Percentiles rank a stretch among this genome's conserved stretches.
Evolutionary conservation across 106 monocot species (phyloP).

Genomic region (Allium fistulosum): DNA sequence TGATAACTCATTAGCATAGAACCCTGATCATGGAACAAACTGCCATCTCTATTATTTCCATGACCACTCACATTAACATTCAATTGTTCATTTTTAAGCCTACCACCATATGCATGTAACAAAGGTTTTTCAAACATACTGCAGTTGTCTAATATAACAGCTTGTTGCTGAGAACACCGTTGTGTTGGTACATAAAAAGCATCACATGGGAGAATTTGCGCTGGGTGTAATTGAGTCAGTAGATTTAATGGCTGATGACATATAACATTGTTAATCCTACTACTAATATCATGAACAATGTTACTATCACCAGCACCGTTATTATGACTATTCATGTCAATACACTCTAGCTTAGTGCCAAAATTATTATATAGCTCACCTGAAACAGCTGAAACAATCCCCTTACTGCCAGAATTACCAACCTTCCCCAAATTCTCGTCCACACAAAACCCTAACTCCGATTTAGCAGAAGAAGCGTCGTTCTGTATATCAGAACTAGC

Average conservation of each 20-base stretch:
- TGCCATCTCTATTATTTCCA: too few relatives aligned
- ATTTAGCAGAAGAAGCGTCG: background rate
- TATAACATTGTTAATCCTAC: background rate
- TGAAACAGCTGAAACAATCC: background rate
- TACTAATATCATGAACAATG: constrained; percentile 36
- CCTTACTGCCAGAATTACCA: constrained; percentile 10
- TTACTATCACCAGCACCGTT: constrained; percentile 81
- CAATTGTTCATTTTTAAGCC: constrained; percentile 18
- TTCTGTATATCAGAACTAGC: constrained; percentile 17
- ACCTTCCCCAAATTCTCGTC: constrained; percentile 11
- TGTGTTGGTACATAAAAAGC: constrained; percentile 10
- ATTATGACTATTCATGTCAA: constrained; percentile 15
- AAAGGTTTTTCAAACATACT: constrained; percentile 35
- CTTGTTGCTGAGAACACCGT: background rate
- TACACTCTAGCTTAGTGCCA: constrained; percentile 21
- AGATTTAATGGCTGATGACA: constrained; percentile 32
- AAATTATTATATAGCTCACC: constrained; percentile 40
- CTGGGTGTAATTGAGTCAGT: constrained; percentile 42
- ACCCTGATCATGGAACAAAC: background rate
- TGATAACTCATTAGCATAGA: constrained; percentile 22
- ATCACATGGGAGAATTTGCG: constrained; percentile 48
- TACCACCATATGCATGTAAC: constrained; percentile 53
- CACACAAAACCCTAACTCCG: background rate
- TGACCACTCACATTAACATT: background rate
- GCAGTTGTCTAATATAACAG: constrained; percentile 32